phyloP scores from a whole-genome alignment of 148 eudicot genomes.

The Rhododendron molle region DNA sequence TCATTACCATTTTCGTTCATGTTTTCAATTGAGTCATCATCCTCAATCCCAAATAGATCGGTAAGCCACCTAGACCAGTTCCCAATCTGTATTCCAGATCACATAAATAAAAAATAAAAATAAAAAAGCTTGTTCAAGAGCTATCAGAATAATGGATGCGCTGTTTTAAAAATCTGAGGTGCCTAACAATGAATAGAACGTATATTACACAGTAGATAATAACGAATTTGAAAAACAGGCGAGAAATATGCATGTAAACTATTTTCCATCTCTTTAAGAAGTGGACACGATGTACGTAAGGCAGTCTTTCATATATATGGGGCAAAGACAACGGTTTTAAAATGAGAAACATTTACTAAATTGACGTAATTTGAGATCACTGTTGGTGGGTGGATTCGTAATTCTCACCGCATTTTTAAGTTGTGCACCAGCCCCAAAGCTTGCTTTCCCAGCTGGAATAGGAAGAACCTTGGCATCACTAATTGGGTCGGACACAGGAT shows the following conservation, averaged over 20 bases:
- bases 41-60: conserved; percentile 81
- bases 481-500: conserved; percentile 95
- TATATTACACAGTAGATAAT: neutral
- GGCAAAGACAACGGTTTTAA: neutral
- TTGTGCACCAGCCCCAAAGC: conserved; percentile 95
- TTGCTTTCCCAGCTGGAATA: conserved; percentile 78
- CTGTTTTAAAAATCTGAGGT: neutral
- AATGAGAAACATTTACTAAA: neutral
- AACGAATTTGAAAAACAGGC: neutral
- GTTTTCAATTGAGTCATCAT: conserved; percentile 44
- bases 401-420: conserved; percentile 82
- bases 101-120: neutral
- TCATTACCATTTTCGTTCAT: conserved; percentile 20
- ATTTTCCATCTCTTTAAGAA: neutral
- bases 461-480: conserved; percentile 82
- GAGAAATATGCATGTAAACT: neutral
- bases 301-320: neutral
- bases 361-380: neutral
- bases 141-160: neutral
- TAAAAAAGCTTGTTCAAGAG: neutral
- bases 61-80: conserved; percentile 93
- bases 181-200: neutral
- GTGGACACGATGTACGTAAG: neutral
- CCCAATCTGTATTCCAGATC: conserved; percentile 61
- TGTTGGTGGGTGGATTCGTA: neutral